Evolutionary conservation across 2,329 filamentous ascomycete species (phyloP).

Genomic region (Lachnellula occidentalis): DNA sequence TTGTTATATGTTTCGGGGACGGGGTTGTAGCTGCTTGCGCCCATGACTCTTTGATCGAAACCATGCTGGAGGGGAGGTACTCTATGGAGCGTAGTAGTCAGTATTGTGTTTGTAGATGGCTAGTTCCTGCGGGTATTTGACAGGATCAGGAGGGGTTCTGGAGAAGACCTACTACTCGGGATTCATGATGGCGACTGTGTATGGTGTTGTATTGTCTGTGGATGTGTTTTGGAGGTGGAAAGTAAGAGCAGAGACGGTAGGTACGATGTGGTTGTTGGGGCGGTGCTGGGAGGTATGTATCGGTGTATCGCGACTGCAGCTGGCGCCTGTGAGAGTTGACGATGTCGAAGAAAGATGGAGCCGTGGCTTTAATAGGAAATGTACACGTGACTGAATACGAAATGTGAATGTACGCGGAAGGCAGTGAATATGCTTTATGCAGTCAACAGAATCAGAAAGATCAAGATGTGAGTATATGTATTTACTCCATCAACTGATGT

Average conservation of each 20-base stretch:
- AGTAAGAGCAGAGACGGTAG: conserved; percentile 10
- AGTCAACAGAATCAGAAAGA: no score
- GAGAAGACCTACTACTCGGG: conserved; percentile 74
- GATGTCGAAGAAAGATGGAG: conserved; percentile 10
- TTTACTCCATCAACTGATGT: no score
- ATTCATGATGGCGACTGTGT: conserved; percentile 63
- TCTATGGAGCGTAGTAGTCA: conserved; percentile 20
- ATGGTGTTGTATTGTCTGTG: background rate
- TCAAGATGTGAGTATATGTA: no score
- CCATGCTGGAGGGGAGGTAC: conserved; percentile 11
- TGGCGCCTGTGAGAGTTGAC: conserved; percentile 3
- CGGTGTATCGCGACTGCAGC: conserved; percentile 14
- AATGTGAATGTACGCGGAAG: no score
- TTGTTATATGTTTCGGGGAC: conserved; percentile 7
- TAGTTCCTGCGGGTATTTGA: conserved; percentile 13
- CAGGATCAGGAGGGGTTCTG: conserved; percentile 23
- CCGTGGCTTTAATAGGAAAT: background rate
- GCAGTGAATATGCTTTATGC: no score
- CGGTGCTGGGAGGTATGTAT: conserved; percentile 9
- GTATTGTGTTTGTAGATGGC: conserved; percentile 10
- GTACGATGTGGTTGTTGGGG: conserved; percentile 12
- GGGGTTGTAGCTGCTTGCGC: conserved; percentile 3
- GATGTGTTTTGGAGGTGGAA: conserved; percentile 1
- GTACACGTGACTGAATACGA: background rate
- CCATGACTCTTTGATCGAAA: conserved; percentile 9